A percentile compares a stretch with the other conserved stretches of the same genome.
phyloP scores from a whole-genome alignment of 495 filamentous ascomycete genomes.

The Haplographium delicatum region DNA sequence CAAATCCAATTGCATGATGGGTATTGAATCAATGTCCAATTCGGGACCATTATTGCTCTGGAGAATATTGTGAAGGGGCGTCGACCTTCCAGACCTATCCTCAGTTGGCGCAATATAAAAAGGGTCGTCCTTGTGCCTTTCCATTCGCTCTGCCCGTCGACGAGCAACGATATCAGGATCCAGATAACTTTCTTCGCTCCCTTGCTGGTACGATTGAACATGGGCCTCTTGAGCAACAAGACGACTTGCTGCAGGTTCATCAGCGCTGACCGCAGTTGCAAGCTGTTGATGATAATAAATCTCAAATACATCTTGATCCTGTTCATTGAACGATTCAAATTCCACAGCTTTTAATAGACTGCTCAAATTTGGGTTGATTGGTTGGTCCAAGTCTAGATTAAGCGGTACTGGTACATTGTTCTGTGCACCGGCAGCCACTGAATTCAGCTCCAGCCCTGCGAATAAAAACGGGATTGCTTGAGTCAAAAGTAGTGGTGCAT shows the following conservation, averaged over 20 bases:
- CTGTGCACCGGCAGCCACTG: constrained; percentile 78
- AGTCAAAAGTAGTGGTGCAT: constrained; percentile 75
- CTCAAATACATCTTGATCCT: constrained; percentile 59
- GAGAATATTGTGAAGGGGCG: constrained; percentile 67
- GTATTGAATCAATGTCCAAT: constrained; percentile 88
- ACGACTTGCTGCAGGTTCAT: constrained; percentile 47
- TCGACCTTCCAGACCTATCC: constrained; percentile 49
- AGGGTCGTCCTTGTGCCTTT: constrained; percentile 85
- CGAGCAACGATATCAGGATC: constrained; percentile 58
- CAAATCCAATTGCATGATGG: constrained; percentile 85
- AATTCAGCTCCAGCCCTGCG: constrained; percentile 79
- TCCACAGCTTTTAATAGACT: constrained; percentile 57
- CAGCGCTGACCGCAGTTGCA: constrained; percentile 32
- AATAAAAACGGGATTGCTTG: constrained; percentile 87
- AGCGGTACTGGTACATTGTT: constrained; percentile 77
- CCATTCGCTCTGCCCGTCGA: constrained; percentile 61
- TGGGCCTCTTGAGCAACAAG: constrained; percentile 38
- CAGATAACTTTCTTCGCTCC: constrained; percentile 50
- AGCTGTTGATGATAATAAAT: constrained; percentile 61
- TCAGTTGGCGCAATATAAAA: constrained; percentile 75
- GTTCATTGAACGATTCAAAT: constrained; percentile 42
- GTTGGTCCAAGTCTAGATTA: constrained; percentile 65
- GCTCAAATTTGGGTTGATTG: constrained; percentile 73
- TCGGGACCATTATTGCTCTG: constrained; percentile 62
- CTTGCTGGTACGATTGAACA: constrained; percentile 59